Evolutionary conservation across 176 grass and related monocot genomes (phyloP).

Genomic region (Alloteropsis semialata): DNA sequence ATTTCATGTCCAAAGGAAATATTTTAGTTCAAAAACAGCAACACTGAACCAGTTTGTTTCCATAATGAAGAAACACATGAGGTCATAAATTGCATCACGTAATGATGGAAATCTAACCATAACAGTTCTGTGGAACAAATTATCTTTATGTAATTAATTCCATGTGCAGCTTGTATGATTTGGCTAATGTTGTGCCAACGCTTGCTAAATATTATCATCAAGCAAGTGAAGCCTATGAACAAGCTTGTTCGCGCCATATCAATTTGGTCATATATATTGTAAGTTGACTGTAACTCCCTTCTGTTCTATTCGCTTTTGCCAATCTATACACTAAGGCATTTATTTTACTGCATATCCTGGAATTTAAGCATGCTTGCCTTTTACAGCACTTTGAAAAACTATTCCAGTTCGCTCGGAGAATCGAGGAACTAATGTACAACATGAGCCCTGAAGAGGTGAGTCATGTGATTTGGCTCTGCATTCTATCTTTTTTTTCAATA

Average conservation of each 20-base stretch:
- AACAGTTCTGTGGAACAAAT: not conserved
- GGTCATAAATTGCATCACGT: not conserved
- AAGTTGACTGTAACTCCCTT: constrained; percentile 32
- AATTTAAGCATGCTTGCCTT: constrained; percentile 16
- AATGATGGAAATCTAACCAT: not conserved
- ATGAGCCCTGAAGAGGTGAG: constrained; percentile 77
- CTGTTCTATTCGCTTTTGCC: not conserved
- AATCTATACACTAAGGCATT: not conserved
- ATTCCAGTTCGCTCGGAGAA: constrained; percentile 84
- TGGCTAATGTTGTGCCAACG: constrained; percentile 85
- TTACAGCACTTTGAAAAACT: constrained; percentile 88
- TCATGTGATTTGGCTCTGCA: not conserved
- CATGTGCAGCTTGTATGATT: constrained; percentile 67
- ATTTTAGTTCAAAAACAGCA: not conserved
- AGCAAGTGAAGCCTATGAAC: constrained; percentile 95
- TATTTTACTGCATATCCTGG: not conserved
- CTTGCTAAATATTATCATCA: constrained; percentile 99
- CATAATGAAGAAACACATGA: not conserved
- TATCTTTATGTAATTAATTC: constrained; percentile 22
- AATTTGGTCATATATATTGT: constrained; percentile 99
- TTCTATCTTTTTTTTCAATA: not conserved
- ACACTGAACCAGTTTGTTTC: not conserved
- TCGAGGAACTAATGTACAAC: constrained; percentile 81
- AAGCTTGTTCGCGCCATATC: constrained; percentile 85
- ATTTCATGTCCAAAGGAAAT: not conserved